Percentiles rank a stretch among this genome's conserved stretches.
Evolutionary conservation across 2,329 filamentous ascomycete species (phyloP).

Genomic region (Arachnomyces sp.): DNA sequence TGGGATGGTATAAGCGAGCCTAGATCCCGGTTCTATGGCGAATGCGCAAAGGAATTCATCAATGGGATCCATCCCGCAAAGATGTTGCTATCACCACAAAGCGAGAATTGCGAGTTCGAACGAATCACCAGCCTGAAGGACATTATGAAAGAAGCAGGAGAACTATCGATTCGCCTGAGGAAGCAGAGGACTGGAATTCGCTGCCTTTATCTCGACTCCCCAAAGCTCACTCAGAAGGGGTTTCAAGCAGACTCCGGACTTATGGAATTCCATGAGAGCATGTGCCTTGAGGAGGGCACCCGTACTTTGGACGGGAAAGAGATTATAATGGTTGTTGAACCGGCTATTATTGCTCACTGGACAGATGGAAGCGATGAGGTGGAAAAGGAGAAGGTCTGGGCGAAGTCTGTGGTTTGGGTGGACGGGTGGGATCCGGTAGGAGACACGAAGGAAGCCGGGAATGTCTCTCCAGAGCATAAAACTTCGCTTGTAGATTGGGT

Average conservation of each 20-base stretch:
- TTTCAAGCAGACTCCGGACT: constrained; percentile 2
- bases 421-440: background rate
- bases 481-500: too few relatives aligned
- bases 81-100: background rate
- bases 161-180: background rate
- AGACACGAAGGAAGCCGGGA: constrained; percentile 4
- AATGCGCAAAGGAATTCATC: too few relatives aligned
- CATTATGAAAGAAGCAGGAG: background rate
- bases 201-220: constrained; percentile 1
- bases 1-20: too few relatives aligned
- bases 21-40: too few relatives aligned
- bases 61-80: background rate
- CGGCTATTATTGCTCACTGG: constrained; percentile 5
- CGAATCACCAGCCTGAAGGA: background rate
- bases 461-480: background rate
- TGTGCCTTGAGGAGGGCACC: background rate
- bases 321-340: constrained; percentile 6
- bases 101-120: background rate
- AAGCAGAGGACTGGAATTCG: background rate
- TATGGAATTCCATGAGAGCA: constrained; percentile 5
- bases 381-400: constrained; percentile 3
- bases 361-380: background rate
- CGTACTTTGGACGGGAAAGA: constrained; percentile 1
- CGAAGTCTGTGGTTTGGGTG: constrained; percentile 7
- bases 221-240: background rate